Base-by-base conservation (phyloP, 2,329 filamentous ascomycete genomes). In the Diaporthe sp. region DNA sequence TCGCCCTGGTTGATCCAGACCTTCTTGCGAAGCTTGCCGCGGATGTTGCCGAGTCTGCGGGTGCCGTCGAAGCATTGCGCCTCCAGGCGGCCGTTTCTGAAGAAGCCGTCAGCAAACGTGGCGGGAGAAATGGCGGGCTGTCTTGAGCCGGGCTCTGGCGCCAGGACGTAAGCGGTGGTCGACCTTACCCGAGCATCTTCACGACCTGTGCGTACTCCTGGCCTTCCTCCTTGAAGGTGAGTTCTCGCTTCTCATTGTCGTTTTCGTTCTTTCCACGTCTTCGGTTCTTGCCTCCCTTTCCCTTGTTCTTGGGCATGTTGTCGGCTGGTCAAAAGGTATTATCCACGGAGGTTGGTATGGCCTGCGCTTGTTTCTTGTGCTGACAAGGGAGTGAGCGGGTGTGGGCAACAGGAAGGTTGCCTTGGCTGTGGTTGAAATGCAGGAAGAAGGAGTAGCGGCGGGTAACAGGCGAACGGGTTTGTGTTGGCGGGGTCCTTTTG, bases 1-100 rank as follows among this genome's bases (percentile, higher is more conserved):
- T 98, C 96, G 84, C 96, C 96, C 88, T 97, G 97, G 87, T 96
- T 98, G 90, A 98, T 98, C 95, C 95, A 98, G 85, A 98, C 97
- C 91, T 99, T 99, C 91, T 99, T 99, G 82, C 97, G 93, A 81
- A 99, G 94, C 88, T 99, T 98, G 87, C 96, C 96, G 78, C 96
- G 95, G 76, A 84, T 85, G 76, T 84, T 83, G 77, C 93, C 94
- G 53, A 85, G 91, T 75, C 95, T 92, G 85, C 95, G 95, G 79
- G 93, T 92, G 83, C 96, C 96, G 84, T 98, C 97, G 85, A 99
- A 99, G 88, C 96, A 98, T 79, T 95, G 83, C 75, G 95, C 95
- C 86, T 98, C 95, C 65, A 98, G 92, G 80, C 96, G 94, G 79
- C 96, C 95, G 90, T 98, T 98, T 78, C 74, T 75, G 25, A 17